A percentile compares a stretch with the other conserved stretches of the same genome.
Evolutionary conservation across 2,329 filamentous ascomycete species (phyloP).

Genomic region (Apiospora pterosperma): DNA sequence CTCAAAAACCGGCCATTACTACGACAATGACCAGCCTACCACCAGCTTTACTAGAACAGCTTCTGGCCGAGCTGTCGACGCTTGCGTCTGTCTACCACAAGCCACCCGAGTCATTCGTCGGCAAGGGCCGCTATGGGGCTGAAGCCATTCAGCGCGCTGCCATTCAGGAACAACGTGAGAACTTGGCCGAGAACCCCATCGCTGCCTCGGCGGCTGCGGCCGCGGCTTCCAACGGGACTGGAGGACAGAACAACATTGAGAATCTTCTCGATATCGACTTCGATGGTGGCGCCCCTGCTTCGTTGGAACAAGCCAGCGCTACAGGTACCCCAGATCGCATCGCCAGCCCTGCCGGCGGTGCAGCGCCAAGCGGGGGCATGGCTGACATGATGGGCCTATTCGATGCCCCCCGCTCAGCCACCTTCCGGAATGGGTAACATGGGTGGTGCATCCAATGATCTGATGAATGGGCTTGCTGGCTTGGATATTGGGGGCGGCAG

Average conservation of each 20-base stretch:
- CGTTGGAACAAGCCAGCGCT: slow-evolving; percentile 56
- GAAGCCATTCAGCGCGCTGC: slow-evolving; percentile 93
- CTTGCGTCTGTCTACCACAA: slow-evolving; percentile 98
- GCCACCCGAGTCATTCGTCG: slow-evolving; percentile 95
- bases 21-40: slow-evolving; percentile 92
- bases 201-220: slow-evolving; percentile 76
- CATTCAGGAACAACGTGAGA: slow-evolving; percentile 92
- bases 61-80: slow-evolving; percentile 89
- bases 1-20: slow-evolving; percentile 89
- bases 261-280: slow-evolving; percentile 96
- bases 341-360: slow-evolving; percentile 54
- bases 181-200: slow-evolving; percentile 90
- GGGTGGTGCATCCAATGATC: slow-evolving; percentile 69
- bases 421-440: slow-evolving; percentile 29
- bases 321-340: slow-evolving; percentile 66
- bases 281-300: slow-evolving; percentile 89
- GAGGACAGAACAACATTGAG: slow-evolving; percentile 76
- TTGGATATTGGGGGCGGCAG: slow-evolving; percentile 69
- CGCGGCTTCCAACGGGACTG: slow-evolving; percentile 49
- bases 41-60: slow-evolving; percentile 76
- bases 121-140: slow-evolving; percentile 88
- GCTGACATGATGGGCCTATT: slow-evolving; percentile 69
- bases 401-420: slow-evolving; percentile 58
- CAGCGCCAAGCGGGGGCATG: slow-evolving; percentile 42
- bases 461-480: slow-evolving; percentile 85